A percentile compares a stretch with the other conserved stretches of the same genome.
phyloP scores from a whole-genome alignment of 352 stramenopile species.

The Globisporangium apiculatum region DNA sequence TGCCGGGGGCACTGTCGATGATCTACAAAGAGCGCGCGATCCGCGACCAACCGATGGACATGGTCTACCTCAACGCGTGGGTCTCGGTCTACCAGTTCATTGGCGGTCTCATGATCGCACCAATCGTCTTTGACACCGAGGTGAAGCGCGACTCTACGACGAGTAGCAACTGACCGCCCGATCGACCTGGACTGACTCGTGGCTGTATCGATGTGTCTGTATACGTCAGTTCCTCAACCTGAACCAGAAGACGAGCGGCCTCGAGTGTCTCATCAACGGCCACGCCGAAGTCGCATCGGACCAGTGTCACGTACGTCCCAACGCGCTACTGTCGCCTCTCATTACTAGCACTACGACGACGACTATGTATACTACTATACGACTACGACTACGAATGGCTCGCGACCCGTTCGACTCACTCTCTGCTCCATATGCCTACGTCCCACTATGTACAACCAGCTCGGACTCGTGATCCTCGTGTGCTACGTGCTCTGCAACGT shows the following conservation, averaged over 20 bases:
- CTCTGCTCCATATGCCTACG: too few relatives aligned
- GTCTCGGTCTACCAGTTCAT: conserved; percentile 84
- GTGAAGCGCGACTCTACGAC: conserved; percentile 10
- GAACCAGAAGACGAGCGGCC: conserved; percentile 72
- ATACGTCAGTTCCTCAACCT: conserved; percentile 41
- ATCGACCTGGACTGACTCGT: neutral
- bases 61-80: conserved; percentile 85
- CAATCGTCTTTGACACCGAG: conserved; percentile 74
- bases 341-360: too few relatives aligned
- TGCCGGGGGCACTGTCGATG: conserved; percentile 78
- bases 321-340: neutral
- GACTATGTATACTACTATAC: too few relatives aligned
- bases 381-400: too few relatives aligned
- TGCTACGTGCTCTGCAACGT: conserved; percentile 75
- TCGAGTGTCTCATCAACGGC: conserved; percentile 76
- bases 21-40: conserved; percentile 83
- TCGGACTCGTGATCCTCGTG: conserved; percentile 62
- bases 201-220: neutral
- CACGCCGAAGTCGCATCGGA: conserved; percentile 59
- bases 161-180: neutral
- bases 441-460: conserved; percentile 18
- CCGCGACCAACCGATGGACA: conserved; percentile 78
- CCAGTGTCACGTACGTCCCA: conserved; percentile 55
- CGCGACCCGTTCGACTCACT: neutral
- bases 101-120: conserved; percentile 66